Conservation (phyloP, 129 eudicot genomes). For the Daucus carota region DNA sequence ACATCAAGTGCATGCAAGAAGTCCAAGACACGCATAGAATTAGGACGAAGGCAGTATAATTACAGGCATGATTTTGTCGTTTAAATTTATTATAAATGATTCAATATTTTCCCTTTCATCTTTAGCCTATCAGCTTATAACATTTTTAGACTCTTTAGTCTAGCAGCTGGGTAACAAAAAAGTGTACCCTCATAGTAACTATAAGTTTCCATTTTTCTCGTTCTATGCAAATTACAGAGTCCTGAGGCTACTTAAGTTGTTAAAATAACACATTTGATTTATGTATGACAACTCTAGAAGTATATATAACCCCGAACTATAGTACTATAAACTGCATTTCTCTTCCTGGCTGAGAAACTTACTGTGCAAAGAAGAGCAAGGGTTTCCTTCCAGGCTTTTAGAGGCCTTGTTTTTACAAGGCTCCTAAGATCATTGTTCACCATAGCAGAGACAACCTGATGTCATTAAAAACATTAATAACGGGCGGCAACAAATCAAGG, state of each 20-base stretch:
- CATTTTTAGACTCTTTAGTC: background rate
- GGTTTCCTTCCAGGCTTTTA: conserved; percentile 95
- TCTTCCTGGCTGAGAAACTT: conserved; percentile 27
- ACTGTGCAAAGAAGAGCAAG: conserved; percentile 94
- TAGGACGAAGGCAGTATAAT: background rate
- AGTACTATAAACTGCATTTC: conserved; percentile 2
- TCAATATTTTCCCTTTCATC: background rate
- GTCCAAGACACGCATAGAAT: background rate
- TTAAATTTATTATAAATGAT: background rate
- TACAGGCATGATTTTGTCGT: background rate
- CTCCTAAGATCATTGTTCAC: conserved; percentile 83
- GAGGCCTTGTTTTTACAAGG: conserved; percentile 80
- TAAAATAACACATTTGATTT: background rate
- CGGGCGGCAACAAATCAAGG: background rate
- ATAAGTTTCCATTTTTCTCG: background rate
- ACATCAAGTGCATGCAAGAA: background rate
- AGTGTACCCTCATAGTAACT: background rate
- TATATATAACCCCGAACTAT: background rate
- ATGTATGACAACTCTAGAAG: background rate
- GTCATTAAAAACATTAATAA: background rate
- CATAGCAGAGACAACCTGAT: conserved; percentile 89
- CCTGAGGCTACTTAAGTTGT: background rate
- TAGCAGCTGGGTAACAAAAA: background rate
- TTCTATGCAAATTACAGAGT: background rate
- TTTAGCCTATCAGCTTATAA: background rate